Evolutionary conservation across 2,329 filamentous ascomycete genomes (phyloP), one percentile per base, ranked within the genome.

Genomic region (Penicillium capsulatum): DNA sequence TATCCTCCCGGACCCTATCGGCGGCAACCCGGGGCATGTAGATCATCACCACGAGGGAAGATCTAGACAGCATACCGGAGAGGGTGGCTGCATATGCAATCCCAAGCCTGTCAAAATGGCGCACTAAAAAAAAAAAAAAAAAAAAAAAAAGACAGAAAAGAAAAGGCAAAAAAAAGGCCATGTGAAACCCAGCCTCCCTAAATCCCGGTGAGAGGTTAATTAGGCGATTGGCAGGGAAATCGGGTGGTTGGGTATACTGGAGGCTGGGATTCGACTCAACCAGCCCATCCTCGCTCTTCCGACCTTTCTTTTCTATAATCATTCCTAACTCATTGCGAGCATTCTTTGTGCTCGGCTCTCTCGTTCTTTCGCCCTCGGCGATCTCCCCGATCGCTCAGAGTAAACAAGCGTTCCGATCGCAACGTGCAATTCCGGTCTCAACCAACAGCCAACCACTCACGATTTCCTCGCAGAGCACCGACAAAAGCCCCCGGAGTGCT

Each of bases 201-300:
- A 20, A 34, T 36, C 16, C 32, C 24, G 16, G 27, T n/a, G 14
- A 17, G 13, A 29, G 34, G 34, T 14, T 10, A 44, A 31, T 13
- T 7, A 15, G 34, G 35, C 35, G 44, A 44, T 42, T 53, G 45
- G 43, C 47, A 54, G 42, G 38, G 17, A 63, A 64, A 57, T 60
- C 37, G 50, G 60, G 60, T 61, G 58, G 60, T 60, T 62, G 59
- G 60, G 58, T 58, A 50, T 53, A 49, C 33, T 13, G 55, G 58
- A 56, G 60, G 60, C 59, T 63, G 60, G 59, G 60, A 55, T 34
- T 31, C 36, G 31, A 38, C 27, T 26, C 34, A 44, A 40, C 35
- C 39, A 44, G 43, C 31, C 44, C 40, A 47, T 33, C 44, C 40
- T 22, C 39, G 40, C 42, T 40, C 24, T 42, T 38, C 47, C 19